Percentiles rank a stretch among this genome's conserved stretches.
phyloP scores from a whole-genome alignment of 176 grass and related monocot species.

The Sorghum bicolor region DNA sequence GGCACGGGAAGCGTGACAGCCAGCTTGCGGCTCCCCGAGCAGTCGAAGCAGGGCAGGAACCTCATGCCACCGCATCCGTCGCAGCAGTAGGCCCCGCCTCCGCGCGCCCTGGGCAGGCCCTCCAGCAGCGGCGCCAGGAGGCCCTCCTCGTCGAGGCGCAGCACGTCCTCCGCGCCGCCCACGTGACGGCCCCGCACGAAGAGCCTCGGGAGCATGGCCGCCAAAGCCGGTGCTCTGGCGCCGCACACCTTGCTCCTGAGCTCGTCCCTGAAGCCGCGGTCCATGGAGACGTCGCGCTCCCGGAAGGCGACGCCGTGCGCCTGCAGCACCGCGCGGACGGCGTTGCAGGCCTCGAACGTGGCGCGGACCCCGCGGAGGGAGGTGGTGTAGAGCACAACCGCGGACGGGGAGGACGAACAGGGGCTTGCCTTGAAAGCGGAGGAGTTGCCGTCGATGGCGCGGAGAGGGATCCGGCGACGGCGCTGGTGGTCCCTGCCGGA shows the following conservation, averaged over 20 bases:
- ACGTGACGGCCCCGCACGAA: conserved; percentile 56
- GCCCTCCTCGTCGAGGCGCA: conserved; percentile 57
- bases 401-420: background rate
- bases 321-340: conserved; percentile 46
- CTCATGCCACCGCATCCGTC: conserved; percentile 56
- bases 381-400: conserved; percentile 60
- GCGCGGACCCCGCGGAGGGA: conserved; percentile 58
- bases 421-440: background rate
- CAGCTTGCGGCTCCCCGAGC: conserved; percentile 64
- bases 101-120: conserved; percentile 39
- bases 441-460: conserved; percentile 8
- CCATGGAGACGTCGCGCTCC: conserved; percentile 77
- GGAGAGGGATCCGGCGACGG: background rate
- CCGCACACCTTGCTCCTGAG: background rate
- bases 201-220: conserved; percentile 32
- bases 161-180: conserved; percentile 45
- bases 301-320: conserved; percentile 48
- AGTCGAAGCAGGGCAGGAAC: conserved; percentile 68
- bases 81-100: conserved; percentile 26
- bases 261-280: conserved; percentile 67
- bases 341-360: conserved; percentile 76
- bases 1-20: background rate
- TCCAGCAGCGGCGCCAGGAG: conserved; percentile 45
- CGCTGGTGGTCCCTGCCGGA: background rate
- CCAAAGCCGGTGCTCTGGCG: background rate